Evolutionary conservation across 2,329 filamentous ascomycete genomes (phyloP), one percentile per base, ranked within the genome.

Genomic region (Fusarium fujikuroi): DNA sequence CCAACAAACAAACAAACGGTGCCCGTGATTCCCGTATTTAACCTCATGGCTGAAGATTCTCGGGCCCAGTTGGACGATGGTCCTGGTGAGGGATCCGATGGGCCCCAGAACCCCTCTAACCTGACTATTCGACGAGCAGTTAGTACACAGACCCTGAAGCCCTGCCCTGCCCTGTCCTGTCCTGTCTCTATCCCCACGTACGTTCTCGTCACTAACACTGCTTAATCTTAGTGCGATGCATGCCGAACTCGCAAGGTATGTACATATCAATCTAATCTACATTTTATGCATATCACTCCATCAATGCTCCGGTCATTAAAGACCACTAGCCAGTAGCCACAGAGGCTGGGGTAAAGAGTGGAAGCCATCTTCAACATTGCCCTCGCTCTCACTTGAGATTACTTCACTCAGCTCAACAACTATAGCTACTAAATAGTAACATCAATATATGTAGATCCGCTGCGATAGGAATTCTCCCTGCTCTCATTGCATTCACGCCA

Each of bases 401-500:
- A 32, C 28, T 36, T n/a, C 50, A 46, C 36, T 28, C 30, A 28
- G 54, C 37, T 40, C 32, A 52, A 23, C 11, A 47, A 12, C 28
- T 37, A 58, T 68, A 63, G 43, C 49, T 65, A 66, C 49, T 65
- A 66, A 62, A 42, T 63, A 54, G 32, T 58, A 60, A 63, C 57
- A 44, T 40, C 34, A 44, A 37, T 44, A 19, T 66, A 37, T 37
- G 61, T 66, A 81, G 79, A 81, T 83, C 53, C 81, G 81, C 16
- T 83, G 81, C 70, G 81, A 82, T 68, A 80, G 81, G 65, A 79
- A 83, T 56, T 78, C 73, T 5, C 81, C 81, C 4, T 83, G 81
- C 40, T 79, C 81, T 40, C 81, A 83, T 59, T 83, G 81, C 50
- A 46, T 79, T 4, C 78, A 81, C 53, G 80, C 80, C 65, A 81